These are phyloP conservation scores for Cardamine chenopodiifolia DNA, from an alignment of 345 rosid genomes.

Conservation along the genomic window DNA sequence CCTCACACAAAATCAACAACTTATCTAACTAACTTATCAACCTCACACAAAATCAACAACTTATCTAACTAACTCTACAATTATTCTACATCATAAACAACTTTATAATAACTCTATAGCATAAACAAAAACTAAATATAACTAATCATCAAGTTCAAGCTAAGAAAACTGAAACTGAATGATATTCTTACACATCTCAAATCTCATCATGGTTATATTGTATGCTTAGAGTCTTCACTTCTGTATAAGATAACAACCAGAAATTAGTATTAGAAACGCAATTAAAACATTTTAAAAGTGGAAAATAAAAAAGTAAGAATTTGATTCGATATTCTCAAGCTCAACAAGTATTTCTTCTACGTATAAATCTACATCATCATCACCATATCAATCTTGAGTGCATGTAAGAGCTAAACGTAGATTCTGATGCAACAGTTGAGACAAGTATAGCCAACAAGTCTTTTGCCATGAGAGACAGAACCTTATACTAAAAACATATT, in stretches of 20 bases:
- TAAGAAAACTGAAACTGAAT: no score
- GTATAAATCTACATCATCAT: neutral
- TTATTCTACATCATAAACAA: no score
- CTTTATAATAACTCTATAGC: no score
- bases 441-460: constrained; percentile 26
- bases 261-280: neutral
- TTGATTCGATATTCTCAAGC: constrained; percentile 14
- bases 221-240: neutral
- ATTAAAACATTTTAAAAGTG: neutral
- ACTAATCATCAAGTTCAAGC: no score
- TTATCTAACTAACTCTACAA: no score
- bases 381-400: constrained; percentile 33
- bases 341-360: neutral
- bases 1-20: no score
- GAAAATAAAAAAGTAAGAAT: neutral
- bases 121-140: no score
- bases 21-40: no score
- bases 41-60: no score
- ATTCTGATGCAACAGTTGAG: constrained; percentile 27
- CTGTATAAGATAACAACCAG: neutral
- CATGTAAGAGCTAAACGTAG: constrained; percentile 10
- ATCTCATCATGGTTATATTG: neutral
- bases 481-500: neutral
- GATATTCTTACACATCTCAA: no score
- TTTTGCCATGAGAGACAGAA: constrained; percentile 15